These are phyloP conservation scores for Podaxis sp. DNA, from an alignment of 768 basidiomycete species.

Conservation along the genomic window DNA sequence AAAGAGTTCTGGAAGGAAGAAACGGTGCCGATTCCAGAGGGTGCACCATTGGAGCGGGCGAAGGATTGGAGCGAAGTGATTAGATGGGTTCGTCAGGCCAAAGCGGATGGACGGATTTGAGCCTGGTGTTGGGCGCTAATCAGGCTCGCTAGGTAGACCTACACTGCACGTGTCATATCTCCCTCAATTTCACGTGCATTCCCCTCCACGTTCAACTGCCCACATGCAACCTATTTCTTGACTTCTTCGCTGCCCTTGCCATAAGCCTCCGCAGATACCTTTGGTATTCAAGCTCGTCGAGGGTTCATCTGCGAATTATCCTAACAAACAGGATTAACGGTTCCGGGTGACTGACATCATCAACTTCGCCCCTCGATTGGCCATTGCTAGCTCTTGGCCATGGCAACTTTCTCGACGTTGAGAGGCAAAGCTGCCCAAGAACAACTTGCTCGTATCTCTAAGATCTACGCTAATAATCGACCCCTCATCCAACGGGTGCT, in stretches of 20 bases:
- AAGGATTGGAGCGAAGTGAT: conserved; percentile 63
- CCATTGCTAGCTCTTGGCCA: conserved; percentile 12
- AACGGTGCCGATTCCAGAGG: conserved; percentile 45
- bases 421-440: conserved; percentile 32
- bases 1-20: conserved; percentile 59
- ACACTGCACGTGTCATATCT: background rate
- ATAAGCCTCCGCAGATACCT: background rate
- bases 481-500: conserved; percentile 72
- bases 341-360: background rate
- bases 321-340: background rate
- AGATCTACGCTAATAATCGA: conserved; percentile 60
- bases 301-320: background rate
- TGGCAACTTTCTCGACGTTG: conserved; percentile 33
- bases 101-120: conserved; percentile 17
- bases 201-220: background rate
- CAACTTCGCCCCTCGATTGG: background rate
- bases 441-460: conserved; percentile 41
- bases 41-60: conserved; percentile 49
- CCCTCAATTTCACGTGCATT: conserved; percentile 6
- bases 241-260: background rate
- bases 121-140: background rate
- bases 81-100: conserved; percentile 35
- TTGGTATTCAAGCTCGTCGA: background rate
- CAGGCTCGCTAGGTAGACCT: background rate
- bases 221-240: background rate